Base-by-base conservation (phyloP, 2,329 filamentous ascomycete genomes). In the Orbilia ellipsospora region DNA sequence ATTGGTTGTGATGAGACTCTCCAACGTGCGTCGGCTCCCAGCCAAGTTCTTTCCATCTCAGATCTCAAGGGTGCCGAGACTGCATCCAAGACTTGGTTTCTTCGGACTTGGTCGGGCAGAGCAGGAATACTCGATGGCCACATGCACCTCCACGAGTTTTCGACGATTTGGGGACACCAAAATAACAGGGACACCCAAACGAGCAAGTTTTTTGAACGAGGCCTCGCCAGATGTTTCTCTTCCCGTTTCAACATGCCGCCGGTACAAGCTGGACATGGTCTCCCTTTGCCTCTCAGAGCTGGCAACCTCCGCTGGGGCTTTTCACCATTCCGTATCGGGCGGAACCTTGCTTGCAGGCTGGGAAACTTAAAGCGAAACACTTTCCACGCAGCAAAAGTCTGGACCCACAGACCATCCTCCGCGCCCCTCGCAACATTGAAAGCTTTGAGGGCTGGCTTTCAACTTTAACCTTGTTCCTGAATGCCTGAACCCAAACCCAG, bases 311-410 rank as follows among this genome's bases (percentile, higher is more conserved):
- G 23, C 23, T 23, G 23, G 2, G 4, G 23, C 23, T 23, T 23
- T 23, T 23, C 2, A 44, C 52, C 55, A 23, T 75, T 75, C 63
- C 64, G 26, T 23, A 42, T 69, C 56, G 44, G 59, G 52, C 44
- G 8, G 18, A 57, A 74, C 70, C 70, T 68, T 69, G 64, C 45
- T 51, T 8, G 50, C 28, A 42, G 42, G 42, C 52, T 42, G 59
- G 40, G 64, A 68, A 69, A 63, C 59, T 62, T 16, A 60, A 57
- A 28, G 51, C 64, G 64, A 75, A 69, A 68, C 64, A 31, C 52
- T 60, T 60, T 40, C 64, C 54, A 64, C 45, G 68, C 57, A 63
- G 7, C 61, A 28, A 28, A 51, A 75, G 64, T 54, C 72, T 51
- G 63, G 72, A 65, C 59, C 64, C 44, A 23, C 6, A 55, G 42